phyloP scores from a whole-genome alignment of 306 rosid species.

The Abrus precatorius region DNA sequence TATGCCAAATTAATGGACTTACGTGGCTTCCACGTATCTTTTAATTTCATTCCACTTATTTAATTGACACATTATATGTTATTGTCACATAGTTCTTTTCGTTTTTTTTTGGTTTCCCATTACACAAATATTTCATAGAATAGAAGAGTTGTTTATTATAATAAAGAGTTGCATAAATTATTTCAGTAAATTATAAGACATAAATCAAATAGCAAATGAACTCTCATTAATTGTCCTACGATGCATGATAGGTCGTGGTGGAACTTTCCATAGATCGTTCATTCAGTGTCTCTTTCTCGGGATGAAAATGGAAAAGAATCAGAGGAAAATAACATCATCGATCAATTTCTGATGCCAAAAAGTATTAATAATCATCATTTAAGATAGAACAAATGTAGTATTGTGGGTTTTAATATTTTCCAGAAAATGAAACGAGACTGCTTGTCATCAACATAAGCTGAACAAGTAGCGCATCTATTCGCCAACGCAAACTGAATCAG shows the following conservation, averaged over 20 bases:
- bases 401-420: not conserved
- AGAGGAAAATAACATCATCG: not conserved
- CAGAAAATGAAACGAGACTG: not conserved
- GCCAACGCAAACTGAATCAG: constrained; percentile 3
- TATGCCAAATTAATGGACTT: not conserved
- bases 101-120: not conserved
- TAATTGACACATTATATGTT: too few species aligned
- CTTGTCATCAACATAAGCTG: not conserved
- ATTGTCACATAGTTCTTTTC: too few species aligned
- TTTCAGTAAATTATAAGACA: too few species aligned
- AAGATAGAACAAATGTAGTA: not conserved
- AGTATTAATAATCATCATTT: not conserved
- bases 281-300: not conserved
- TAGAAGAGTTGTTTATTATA: too few species aligned
- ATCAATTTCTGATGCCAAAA: constrained; percentile 2
- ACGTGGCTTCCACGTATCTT: not conserved
- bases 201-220: not conserved
- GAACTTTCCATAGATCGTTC: not conserved
- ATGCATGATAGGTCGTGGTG: not conserved
- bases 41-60: too few species aligned
- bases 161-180: too few species aligned
- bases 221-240: not conserved
- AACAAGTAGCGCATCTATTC: not conserved
- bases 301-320: not conserved
- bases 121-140: not conserved